Conservation (phyloP, 2,329 filamentous ascomycete genomes). For the Gnomoniopsis sp. region DNA sequence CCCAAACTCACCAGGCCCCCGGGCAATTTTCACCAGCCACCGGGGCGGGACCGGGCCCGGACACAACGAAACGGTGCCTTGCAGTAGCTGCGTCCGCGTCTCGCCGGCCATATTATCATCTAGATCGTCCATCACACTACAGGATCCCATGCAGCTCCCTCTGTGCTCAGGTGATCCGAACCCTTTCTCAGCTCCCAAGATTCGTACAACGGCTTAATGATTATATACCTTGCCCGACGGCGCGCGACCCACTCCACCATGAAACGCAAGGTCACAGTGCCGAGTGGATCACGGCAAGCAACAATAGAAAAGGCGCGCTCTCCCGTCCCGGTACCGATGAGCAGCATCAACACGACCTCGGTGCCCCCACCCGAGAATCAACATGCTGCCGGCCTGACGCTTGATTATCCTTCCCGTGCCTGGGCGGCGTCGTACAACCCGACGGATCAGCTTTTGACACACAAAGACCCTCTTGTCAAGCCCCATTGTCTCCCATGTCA, state of each 20-base stretch:
- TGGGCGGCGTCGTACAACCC: background rate
- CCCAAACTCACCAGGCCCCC: background rate
- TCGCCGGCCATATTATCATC: background rate
- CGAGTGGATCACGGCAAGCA: background rate
- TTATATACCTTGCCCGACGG: background rate
- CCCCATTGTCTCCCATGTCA: background rate
- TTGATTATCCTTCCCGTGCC: background rate
- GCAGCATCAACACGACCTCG: background rate
- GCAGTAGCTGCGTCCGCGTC: background rate
- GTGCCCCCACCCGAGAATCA: background rate
- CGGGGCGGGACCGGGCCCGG: background rate
- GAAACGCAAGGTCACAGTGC: background rate
- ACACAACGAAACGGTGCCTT: background rate
- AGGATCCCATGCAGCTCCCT: background rate
- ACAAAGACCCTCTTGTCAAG: background rate
- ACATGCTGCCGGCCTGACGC: background rate
- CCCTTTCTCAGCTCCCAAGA: background rate
- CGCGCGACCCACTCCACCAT: background rate
- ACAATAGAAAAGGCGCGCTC: background rate
- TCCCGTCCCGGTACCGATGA: slow-evolving; percentile 1
- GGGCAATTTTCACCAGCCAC: background rate
- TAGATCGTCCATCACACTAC: too few relatives aligned
- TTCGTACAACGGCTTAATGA: too few relatives aligned
- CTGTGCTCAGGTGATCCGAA: background rate
- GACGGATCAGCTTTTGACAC: background rate